phyloP scores from a whole-genome alignment of 2,329 filamentous ascomycete species.

The Fusarium equiseti region DNA sequence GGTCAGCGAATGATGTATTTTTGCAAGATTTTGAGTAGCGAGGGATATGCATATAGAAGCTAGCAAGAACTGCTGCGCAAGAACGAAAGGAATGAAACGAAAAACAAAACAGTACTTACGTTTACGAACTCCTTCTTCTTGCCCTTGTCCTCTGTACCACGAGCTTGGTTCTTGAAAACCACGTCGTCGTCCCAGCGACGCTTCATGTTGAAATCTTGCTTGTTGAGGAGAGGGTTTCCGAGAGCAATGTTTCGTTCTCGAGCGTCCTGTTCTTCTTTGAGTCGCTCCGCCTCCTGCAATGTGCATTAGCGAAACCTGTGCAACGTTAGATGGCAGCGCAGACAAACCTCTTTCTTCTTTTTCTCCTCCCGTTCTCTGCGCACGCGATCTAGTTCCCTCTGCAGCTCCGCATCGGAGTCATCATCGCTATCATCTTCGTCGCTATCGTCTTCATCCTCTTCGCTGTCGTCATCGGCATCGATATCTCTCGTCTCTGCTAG shows the following conservation, averaged over 20 bases:
- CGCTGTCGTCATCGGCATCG: conserved; percentile 77
- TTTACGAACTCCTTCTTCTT: conserved; percentile 97
- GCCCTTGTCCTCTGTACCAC: conserved; percentile 91
- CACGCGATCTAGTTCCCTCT: conserved; percentile 94
- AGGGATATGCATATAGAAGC: conserved; percentile 1
- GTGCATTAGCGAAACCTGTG: conserved; percentile 15
- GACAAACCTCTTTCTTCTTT: conserved; percentile 54
- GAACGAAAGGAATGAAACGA: conserved; percentile 1
- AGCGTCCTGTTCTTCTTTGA: conserved; percentile 84
- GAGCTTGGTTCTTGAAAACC: conserved; percentile 98
- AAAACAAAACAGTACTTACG: conserved; percentile 62
- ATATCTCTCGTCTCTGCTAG: conserved; percentile 89
- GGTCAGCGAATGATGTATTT: conserved; percentile 37
- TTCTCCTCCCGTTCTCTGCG: conserved; percentile 74
- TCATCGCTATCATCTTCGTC: conserved; percentile 67
- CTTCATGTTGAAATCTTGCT: conserved; percentile 90
- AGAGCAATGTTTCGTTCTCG: conserved; percentile 89
- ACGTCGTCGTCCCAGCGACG: conserved; percentile 97
- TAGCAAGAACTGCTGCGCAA: not conserved
- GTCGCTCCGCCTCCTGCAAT: conserved; percentile 78
- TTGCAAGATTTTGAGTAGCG: not conserved
- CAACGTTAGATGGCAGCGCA: not conserved
- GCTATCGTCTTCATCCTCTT: conserved; percentile 69
- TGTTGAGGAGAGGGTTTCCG: conserved; percentile 93
- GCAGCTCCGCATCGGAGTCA: conserved; percentile 77